These are phyloP conservation scores for Boletellus ananas DNA, from an alignment of 768 basidiomycete genomes.

Conservation along the genomic window DNA sequence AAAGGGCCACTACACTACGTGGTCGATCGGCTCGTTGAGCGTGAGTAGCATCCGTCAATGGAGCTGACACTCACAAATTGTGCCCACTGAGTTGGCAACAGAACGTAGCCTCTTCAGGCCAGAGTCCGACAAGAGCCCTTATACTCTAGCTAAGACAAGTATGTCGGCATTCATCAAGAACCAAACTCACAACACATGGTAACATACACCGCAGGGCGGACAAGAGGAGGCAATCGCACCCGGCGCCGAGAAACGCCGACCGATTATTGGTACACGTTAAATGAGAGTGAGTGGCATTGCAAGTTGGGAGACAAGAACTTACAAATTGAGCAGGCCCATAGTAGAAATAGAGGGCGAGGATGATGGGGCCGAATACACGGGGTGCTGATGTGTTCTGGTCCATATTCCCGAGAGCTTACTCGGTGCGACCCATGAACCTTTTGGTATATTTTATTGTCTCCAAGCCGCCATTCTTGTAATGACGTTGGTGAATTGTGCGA, in stretches of 20 bases:
- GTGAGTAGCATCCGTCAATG: background rate
- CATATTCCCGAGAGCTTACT: no score
- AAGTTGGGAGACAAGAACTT: background rate
- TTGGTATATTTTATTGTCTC: no score
- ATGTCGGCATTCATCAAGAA: background rate
- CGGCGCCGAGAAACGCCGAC: background rate
- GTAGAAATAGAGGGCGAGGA: background rate
- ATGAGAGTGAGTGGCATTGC: background rate
- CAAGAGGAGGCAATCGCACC: background rate
- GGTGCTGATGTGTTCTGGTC: no score
- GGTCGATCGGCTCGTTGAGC: background rate
- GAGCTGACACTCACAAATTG: background rate
- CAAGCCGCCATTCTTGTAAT: no score
- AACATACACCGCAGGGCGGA: background rate
- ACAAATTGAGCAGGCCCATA: background rate
- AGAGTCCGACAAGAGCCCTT: no score
- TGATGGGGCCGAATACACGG: background rate
- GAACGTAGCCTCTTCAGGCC: no score
- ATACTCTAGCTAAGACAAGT: background rate
- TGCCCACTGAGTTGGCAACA: no score
- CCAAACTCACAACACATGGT: background rate
- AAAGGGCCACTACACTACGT: background rate
- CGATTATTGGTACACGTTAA: background rate
- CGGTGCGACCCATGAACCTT: no score
- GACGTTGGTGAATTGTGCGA: no score